Percentiles rank a stretch among this genome's conserved stretches.
Evolutionary conservation across 2,329 filamentous ascomycete species (phyloP).

Genomic region (Ophiostoma fasciatum): DNA sequence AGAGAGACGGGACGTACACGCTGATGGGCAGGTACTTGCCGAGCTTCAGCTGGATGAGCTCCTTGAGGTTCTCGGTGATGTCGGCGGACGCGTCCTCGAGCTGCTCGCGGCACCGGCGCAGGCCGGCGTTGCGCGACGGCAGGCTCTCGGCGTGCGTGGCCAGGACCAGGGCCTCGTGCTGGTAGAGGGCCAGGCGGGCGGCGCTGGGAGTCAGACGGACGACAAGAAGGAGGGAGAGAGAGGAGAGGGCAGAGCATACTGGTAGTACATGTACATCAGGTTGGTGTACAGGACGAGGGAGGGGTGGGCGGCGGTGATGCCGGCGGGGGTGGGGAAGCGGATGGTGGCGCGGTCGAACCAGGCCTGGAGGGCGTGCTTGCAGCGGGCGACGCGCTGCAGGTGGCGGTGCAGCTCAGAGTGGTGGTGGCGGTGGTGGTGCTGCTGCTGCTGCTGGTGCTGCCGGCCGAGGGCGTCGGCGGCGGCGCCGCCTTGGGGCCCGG

Average conservation of each 20-base stretch:
- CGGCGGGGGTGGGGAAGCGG: neutral
- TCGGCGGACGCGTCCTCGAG: neutral
- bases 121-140: too few species aligned
- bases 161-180: neutral
- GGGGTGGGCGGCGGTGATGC: neutral
- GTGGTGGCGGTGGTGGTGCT: too few species aligned
- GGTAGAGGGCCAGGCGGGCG: neutral
- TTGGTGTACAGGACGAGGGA: constrained; percentile 1
- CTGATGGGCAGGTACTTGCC: neutral
- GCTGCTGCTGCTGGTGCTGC: neutral
- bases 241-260: neutral
- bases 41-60: neutral
- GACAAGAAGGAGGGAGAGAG: neutral
- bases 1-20: neutral
- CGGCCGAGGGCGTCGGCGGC: neutral
- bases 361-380: neutral
- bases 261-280: constrained; percentile 3
- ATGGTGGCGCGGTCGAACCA: neutral
- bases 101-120: neutral
- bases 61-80: neutral
- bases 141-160: neutral
- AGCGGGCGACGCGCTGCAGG: neutral
- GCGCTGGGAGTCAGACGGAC: neutral
- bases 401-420: too few species aligned
- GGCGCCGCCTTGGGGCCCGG: neutral